Percentiles rank a stretch among this genome's conserved stretches.
Evolutionary conservation across 2,329 filamentous ascomycete genomes (phyloP).

Genomic region (Dothistroma pini): DNA sequence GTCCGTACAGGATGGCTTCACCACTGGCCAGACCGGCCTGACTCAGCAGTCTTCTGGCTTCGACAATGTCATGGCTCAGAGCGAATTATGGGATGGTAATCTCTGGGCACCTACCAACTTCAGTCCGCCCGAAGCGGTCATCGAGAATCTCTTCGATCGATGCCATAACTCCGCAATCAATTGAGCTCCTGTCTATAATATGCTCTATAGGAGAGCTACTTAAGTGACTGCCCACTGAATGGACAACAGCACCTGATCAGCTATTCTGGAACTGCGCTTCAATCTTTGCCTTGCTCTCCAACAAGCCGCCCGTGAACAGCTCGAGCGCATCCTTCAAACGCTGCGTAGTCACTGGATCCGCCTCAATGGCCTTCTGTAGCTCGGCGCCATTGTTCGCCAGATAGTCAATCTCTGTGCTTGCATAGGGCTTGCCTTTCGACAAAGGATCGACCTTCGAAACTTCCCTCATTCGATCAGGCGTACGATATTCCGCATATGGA

Average conservation of each 20-base stretch:
- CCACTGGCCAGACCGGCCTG: not conserved
- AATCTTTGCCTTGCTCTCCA: slow-evolving; percentile 23
- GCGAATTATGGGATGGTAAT: not conserved
- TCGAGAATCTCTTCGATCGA: too few species aligned
- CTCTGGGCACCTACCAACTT: not conserved
- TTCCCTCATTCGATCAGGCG: slow-evolving; percentile 14
- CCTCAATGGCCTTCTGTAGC: slow-evolving; percentile 18
- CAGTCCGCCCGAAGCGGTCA: not conserved
- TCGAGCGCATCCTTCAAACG: slow-evolving; percentile 20
- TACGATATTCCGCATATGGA: slow-evolving; percentile 15
- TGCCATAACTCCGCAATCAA: not conserved
- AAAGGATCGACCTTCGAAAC: slow-evolving; percentile 20
- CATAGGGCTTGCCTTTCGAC: slow-evolving; percentile 6
- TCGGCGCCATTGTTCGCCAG: slow-evolving; percentile 19
- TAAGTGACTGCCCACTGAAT: not conserved
- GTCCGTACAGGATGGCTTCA: not conserved
- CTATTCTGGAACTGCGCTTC: slow-evolving; percentile 2
- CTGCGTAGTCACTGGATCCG: slow-evolving; percentile 18
- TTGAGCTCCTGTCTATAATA: not conserved
- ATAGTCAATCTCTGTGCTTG: slow-evolving; percentile 19
- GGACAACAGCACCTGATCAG: not conserved
- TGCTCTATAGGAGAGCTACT: not conserved
- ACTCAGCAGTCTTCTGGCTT: not conserved
- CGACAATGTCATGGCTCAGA: not conserved
- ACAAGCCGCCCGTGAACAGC: slow-evolving; percentile 19